Conservation (phyloP, 129 eudicot genomes). For the Tagetes erecta region DNA sequence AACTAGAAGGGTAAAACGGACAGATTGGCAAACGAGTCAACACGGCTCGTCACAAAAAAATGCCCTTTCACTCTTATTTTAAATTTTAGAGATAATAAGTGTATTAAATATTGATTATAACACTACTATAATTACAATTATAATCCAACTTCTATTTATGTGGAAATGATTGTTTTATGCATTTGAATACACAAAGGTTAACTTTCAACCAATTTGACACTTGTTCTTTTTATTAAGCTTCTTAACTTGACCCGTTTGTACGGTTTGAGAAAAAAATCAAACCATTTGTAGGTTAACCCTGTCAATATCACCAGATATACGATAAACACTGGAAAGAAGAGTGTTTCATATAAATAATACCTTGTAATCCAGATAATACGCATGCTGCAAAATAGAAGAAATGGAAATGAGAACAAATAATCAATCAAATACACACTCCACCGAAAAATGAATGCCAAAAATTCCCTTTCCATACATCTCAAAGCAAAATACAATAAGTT, state of each 20-base stretch:
- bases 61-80: neutral
- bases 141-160: neutral
- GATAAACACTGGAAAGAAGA: neutral
- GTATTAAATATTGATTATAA: neutral
- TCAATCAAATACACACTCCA: neutral
- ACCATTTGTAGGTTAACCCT: neutral
- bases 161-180: neutral
- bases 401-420: constrained; percentile 18
- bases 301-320: neutral
- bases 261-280: neutral
- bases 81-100: neutral
- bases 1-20: constrained; percentile 9
- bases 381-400: constrained; percentile 72
- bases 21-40: neutral
- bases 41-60: neutral
- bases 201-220: neutral
- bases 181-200: neutral
- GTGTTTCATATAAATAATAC: constrained; percentile 34
- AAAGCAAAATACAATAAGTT: neutral
- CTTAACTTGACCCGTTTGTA: constrained; percentile 2
- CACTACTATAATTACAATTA: neutral
- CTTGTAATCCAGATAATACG: constrained; percentile 94
- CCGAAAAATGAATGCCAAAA: constrained; percentile 11
- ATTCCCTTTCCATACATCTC: neutral
- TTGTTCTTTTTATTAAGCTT: neutral